Base-by-base conservation (phyloP, 2,329 filamentous ascomycete genomes). In the Diaporthe vaccinii region DNA sequence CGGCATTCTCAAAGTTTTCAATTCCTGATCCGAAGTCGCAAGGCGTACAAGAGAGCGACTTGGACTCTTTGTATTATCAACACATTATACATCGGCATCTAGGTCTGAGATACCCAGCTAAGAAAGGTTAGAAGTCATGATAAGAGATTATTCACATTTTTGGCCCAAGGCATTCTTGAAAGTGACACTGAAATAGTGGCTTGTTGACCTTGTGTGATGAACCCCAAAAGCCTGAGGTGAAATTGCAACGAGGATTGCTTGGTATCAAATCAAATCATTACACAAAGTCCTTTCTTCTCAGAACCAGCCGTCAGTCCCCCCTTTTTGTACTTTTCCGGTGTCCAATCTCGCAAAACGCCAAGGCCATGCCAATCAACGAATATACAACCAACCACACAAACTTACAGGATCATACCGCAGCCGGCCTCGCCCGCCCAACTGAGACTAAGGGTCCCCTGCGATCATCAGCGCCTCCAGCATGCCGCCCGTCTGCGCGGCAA, bases 391-490 rank as follows among this genome's bases (percentile, higher is more conserved):
- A 51, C 22, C 15, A 14, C 57, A 53, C 62, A 17, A 36, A 39
- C 22, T 14, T 10, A 15, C 28, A 25, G 22, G 62, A 20, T 41
- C 36, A 22, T 14, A 14, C 53, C 10, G 51, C 17, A 31, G 22
- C 20, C 57, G 69, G 39, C 14, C 34, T 14, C 55, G 22, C 28
- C 20, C 22, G 17, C 44, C 25, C 17, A 12, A 39, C 36, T 39
- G 36, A 39, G 17, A n/a, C 70, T 74, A 76, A 22, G 72, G 31
- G 59, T 74, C 74, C 20, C 72, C 76, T 14, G 72, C 88, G 71
- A 89, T 87, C 80, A 93, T 91, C 78, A 91, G 78, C 67, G 86
- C 93, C 79, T 96, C 94, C 78, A 98, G 85, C 96, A 98, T 98
- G 2, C 96, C 97, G 78, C 90, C 90, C 15, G 95, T 96, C 84